These are phyloP conservation scores for Erodium texanum DNA, from an alignment of 441 rosid species.

Conservation along the genomic window DNA sequence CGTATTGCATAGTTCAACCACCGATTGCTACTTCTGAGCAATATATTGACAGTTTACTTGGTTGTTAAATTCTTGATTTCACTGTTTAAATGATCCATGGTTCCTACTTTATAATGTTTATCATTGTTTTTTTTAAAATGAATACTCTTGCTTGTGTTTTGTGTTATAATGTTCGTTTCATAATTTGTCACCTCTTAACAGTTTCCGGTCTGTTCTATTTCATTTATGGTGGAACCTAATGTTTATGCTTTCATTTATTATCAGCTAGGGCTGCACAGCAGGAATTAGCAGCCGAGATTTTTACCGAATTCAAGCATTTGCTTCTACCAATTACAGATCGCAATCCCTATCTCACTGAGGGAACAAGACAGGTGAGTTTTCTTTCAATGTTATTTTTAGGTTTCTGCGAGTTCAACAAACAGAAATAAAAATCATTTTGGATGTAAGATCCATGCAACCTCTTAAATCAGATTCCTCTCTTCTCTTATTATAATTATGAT, in stretches of 20 bases:
- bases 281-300: constrained; percentile 49
- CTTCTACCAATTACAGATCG: constrained; percentile 70
- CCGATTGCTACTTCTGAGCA: not conserved
- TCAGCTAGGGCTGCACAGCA: constrained; percentile 46
- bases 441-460: not conserved
- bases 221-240: too few relatives aligned
- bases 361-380: constrained; percentile 68
- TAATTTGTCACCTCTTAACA: too few relatives aligned
- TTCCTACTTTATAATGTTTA: too few relatives aligned
- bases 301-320: constrained; percentile 59
- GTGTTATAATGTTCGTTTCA: too few relatives aligned
- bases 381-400: not conserved
- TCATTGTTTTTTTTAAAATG: too few relatives aligned
- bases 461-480: not conserved
- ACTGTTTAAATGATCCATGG: too few relatives aligned
- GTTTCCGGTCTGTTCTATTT: too few relatives aligned
- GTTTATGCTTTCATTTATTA: constrained; percentile 8
- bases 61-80: not conserved
- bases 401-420: not conserved
- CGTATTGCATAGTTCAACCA: not conserved
- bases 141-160: too few relatives aligned
- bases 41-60: not conserved
- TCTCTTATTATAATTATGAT: too few relatives aligned
- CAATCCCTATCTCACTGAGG: constrained; percentile 84
- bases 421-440: not conserved